phyloP scores from a whole-genome alignment of 768 basidiomycete genomes.

The Daedaleopsis sinensis region DNA sequence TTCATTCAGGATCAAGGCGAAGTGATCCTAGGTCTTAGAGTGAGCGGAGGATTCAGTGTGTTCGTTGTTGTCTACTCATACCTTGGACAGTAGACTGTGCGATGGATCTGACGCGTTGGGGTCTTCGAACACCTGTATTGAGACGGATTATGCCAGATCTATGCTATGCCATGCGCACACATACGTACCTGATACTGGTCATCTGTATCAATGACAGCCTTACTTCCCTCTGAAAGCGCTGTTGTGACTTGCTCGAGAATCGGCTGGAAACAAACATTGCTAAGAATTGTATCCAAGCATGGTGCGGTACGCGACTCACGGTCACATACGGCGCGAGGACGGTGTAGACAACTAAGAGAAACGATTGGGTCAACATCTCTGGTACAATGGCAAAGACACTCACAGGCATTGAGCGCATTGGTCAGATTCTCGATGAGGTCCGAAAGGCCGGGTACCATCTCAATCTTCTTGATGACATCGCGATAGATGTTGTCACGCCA shows the following conservation, averaged over 20 bases:
- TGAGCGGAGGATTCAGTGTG: not conserved
- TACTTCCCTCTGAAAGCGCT: constrained; percentile 62
- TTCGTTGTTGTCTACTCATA: constrained; percentile 21
- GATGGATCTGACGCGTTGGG: constrained; percentile 71
- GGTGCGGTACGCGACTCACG: constrained; percentile 34
- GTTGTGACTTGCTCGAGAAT: constrained; percentile 59
- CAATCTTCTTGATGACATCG: constrained; percentile 56
- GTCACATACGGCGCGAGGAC: constrained; percentile 67
- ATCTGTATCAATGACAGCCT: constrained; percentile 67
- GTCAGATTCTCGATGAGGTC: constrained; percentile 62
- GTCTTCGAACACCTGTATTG: constrained; percentile 49
- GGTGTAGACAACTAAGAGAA: constrained; percentile 57
- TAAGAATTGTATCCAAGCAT: not conserved
- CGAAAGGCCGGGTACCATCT: constrained; percentile 65
- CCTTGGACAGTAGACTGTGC: constrained; percentile 74
- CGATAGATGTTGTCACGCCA: constrained; percentile 67
- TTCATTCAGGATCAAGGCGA: constrained; percentile 71
- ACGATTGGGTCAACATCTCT: not conserved
- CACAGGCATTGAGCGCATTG: constrained; percentile 69
- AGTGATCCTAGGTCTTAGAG: constrained; percentile 55
- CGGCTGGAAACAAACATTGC: constrained; percentile 42
- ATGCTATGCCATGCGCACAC: not conserved
- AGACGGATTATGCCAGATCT: constrained; percentile 39
- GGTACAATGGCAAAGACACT: constrained; percentile 20
- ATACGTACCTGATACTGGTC: constrained; percentile 63